phyloP scores from a whole-genome alignment of 768 basidiomycete species.

The Lactarius vividus region DNA sequence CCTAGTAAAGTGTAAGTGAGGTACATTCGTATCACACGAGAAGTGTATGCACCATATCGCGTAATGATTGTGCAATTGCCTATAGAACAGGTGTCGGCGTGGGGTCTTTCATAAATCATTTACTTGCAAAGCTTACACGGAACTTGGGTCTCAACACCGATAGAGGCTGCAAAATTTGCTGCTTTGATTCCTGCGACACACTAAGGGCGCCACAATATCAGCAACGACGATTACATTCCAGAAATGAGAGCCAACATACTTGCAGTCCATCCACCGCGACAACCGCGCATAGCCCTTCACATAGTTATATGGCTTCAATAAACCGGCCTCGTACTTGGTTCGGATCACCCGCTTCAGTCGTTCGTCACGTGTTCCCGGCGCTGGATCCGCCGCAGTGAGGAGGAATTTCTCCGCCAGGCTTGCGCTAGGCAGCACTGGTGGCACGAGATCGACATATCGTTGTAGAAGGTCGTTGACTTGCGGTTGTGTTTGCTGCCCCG shows the following conservation, averaged over 20 bases:
- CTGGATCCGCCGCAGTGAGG: slow-evolving; percentile 92
- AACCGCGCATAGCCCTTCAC: slow-evolving; percentile 92
- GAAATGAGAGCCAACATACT: slow-evolving; percentile 47
- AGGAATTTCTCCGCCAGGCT: slow-evolving; percentile 87
- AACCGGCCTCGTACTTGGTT: slow-evolving; percentile 94
- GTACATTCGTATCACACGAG: not conserved
- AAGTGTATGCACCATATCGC: slow-evolving; percentile 59
- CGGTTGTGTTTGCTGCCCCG: slow-evolving; percentile 26
- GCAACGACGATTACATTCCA: slow-evolving; percentile 16
- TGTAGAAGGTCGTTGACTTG: slow-evolving; percentile 23
- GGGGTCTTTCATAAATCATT: slow-evolving; percentile 6
- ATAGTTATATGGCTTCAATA: slow-evolving; percentile 95
- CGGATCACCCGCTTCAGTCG: slow-evolving; percentile 88
- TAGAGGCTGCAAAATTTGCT: slow-evolving; percentile 87
- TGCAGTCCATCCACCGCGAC: slow-evolving; percentile 92
- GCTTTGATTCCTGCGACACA: slow-evolving; percentile 86
- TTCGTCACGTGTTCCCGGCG: slow-evolving; percentile 85
- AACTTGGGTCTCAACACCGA: slow-evolving; percentile 85
- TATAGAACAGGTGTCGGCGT: slow-evolving; percentile 30
- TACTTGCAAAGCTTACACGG: slow-evolving; percentile 47
- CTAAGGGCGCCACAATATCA: slow-evolving; percentile 38
- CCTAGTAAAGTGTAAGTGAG: slow-evolving; percentile 42
- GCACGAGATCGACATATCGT: slow-evolving; percentile 42
- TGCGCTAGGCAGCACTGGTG: slow-evolving; percentile 62
- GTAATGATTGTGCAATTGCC: slow-evolving; percentile 82